Evolutionary conservation across 2,329 filamentous ascomycete genomes (phyloP), one percentile per base, ranked within the genome.

Genomic region (Podosphaera aphanis): DNA sequence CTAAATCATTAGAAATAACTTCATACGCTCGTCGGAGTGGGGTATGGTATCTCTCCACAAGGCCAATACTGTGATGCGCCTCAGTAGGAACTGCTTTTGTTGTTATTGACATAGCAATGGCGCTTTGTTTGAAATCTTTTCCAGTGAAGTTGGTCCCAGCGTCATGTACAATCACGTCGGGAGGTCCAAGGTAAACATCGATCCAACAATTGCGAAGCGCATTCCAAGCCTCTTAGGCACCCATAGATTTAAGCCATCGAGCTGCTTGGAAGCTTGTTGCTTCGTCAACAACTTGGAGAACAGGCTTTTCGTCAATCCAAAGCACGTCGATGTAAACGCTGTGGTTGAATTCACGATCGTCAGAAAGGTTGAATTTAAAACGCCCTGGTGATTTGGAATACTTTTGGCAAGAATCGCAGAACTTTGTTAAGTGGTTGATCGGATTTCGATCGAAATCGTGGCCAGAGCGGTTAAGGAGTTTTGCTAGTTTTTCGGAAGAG

Each of bases 251-350:
- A 29, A 49, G 39, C 36, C n/a, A 49, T 39, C 45, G 43, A 15
- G 16, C 48, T 19, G 37, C 37, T 37, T 47, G 37, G 20, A 44
- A 47, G 13, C 42, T 8, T 4, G 36, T 49, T 8, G 16, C 21
- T 45, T 47, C 45, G 23, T 49, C 21, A 1, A 47, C 31, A 20
- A 44, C 21, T 27, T 49, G 37, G 13, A 49, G 25, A n/a, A 49
- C 10, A 20, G 35, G 43, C 10, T 49, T 25, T 33, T 36, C 36
- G 5, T 44, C 43, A 27, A 49, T 46, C 39, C 43, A 49, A 18
- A 46, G 31, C 18, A 49, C 43, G 31, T 49, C 31, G n/a, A 49
- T 35, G 25, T 44, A 31, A 5, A 49, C 23, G 5, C 37, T 21
- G n/a, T 45, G 35, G 16, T 48, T 48, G 21, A 48, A 48, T 3